Evolutionary conservation across 345 rosid genomes (phyloP), one percentile per base, ranked within the genome.

Genomic region (Arabis alpina): DNA sequence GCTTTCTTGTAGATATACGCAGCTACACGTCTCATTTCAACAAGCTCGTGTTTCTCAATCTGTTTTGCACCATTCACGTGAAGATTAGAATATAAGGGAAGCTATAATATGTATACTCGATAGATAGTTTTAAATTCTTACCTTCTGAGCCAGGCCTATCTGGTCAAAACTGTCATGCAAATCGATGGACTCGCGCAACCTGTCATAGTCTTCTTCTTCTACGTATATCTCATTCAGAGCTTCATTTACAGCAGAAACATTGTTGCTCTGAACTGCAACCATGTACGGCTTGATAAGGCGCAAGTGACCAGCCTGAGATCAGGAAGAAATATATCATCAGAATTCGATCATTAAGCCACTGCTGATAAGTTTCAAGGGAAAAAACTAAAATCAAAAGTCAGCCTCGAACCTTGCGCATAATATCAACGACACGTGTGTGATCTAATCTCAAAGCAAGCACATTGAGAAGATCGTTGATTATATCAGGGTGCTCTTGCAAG

Each of bases 41-140:
- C 87, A 56, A 93, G 97, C 85, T 93, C 98, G 59, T 93, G 98
- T 80, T 93, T 93, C 90, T 93, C 98, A 75, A 91, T 89, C 98
- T 93, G 82, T 64, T 63, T 19, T 25, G 47, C 56, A 53, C 57
- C 58, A 54, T 50, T 60, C 68, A 72, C 10, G 28, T 63, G 65
- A 75, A 52, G 34, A 42, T 25, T 65, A 43, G 39, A 19, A 42
- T 45, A 34, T 25, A 16, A 40, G 24, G 40, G 56, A 49, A 48
- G 24, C 48, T 53, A 15, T 51, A 45, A 41, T 55, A 48, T 3
- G 32, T 23, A 40, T 30, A 59, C 30, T 12, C 24, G 10, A 61
- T 40, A 32, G 27, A 53, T 9, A 70, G 25, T 34, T 58, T 16
- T 58, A 8, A 66, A 27, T 47, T 67, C 57, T 61, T 68, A 93